These are phyloP conservation scores for Dendrobium officinale DNA, from an alignment of 106 monocot genomes.

Conservation along the genomic window DNA sequence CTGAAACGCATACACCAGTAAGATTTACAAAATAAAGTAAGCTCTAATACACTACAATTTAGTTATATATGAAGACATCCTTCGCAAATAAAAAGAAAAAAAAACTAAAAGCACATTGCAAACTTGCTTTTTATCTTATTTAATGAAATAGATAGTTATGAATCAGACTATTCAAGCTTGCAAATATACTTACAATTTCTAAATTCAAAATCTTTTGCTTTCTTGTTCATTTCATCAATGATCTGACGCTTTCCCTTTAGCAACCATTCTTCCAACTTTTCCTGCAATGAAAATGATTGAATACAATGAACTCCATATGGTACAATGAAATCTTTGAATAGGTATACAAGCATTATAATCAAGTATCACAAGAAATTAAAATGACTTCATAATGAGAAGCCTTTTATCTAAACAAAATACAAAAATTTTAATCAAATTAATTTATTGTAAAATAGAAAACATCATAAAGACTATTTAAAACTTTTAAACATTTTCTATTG, in stretches of 20 bases:
- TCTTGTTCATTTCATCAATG: constrained; percentile 51
- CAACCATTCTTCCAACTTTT: constrained; percentile 67
- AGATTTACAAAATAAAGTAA: not conserved
- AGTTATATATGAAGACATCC: not conserved
- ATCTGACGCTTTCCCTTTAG: constrained; percentile 32
- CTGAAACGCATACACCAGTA: not conserved
- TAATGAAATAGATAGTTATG: not conserved
- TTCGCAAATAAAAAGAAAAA: not conserved
- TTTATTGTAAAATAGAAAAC: not conserved
- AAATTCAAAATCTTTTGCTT: constrained; percentile 35
- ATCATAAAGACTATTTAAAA: not conserved
- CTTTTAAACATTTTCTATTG: not conserved
- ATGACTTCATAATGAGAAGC: not conserved
- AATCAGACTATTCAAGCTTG: not conserved
- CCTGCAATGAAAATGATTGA: constrained; percentile 29
- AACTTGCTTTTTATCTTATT: not conserved
- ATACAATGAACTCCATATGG: not conserved
- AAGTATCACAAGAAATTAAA: not conserved
- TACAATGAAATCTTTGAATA: not conserved
- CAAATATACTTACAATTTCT: constrained; percentile 27
- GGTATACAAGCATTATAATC: not conserved
- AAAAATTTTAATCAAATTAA: not conserved
- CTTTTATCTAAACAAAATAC: not conserved
- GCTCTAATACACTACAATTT: not conserved
- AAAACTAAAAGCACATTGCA: not conserved